Conservation (phyloP, 2,329 filamentous ascomycete species). For the Clarireedia homoeocarpa region DNA sequence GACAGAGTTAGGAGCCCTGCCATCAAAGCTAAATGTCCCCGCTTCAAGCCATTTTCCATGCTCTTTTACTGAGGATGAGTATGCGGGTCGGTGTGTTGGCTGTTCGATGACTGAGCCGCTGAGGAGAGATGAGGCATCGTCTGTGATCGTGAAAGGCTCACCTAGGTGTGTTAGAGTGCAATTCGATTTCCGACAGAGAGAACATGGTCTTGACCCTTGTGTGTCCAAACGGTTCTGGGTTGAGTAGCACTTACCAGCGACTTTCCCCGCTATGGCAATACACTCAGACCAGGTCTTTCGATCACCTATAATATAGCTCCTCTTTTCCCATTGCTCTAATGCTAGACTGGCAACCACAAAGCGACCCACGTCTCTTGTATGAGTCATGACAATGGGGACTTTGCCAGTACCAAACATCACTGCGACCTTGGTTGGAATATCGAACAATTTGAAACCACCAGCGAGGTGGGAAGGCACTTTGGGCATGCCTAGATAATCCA, state of each 20-base stretch:
- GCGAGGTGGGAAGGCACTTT: slow-evolving; percentile 17
- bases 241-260: slow-evolving; percentile 10
- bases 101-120: not conserved
- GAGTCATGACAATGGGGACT: slow-evolving; percentile 15
- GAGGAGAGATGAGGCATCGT: not conserved
- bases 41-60: slow-evolving; percentile 3
- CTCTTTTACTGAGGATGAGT: not conserved
- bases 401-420: slow-evolving; percentile 22
- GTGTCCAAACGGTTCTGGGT: not conserved
- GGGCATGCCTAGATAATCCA: slow-evolving; percentile 19
- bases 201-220: not conserved
- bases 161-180: not conserved
- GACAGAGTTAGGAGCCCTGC: not conserved
- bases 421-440: slow-evolving; percentile 18
- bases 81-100: not conserved
- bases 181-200: not conserved
- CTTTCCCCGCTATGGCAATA: slow-evolving; percentile 18
- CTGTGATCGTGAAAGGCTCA: not conserved
- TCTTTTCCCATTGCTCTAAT: slow-evolving; percentile 18
- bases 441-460: slow-evolving; percentile 16
- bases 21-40: not conserved
- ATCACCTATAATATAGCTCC: slow-evolving; percentile 20
- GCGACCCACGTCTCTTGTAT: slow-evolving; percentile 23
- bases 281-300: slow-evolving; percentile 23
- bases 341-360: slow-evolving; percentile 20